These are phyloP conservation scores for Trypanosoma vivax DNA, from an alignment of 208 protist genomes.

Conservation along the genomic window DNA sequence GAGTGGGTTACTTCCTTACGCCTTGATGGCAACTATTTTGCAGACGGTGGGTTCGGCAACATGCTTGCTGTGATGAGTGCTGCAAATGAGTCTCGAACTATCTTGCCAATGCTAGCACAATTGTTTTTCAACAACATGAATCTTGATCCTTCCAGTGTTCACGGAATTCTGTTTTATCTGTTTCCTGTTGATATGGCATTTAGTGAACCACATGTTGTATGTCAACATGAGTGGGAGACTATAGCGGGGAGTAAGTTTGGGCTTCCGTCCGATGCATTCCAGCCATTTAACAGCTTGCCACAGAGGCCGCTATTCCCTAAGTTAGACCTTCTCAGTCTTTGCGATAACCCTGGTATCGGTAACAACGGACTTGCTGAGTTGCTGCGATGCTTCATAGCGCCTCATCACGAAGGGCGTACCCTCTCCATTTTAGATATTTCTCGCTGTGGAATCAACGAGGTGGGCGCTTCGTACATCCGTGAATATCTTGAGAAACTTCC, in stretches of 20 bases:
- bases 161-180: slow-evolving; percentile 57
- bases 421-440: slow-evolving; percentile 66
- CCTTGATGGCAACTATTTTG: slow-evolving; percentile 81
- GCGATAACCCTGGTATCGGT: slow-evolving; percentile 70
- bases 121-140: slow-evolving; percentile 85
- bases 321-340: slow-evolving; percentile 59
- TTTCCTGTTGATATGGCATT: slow-evolving; percentile 49
- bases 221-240: slow-evolving; percentile 11
- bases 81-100: slow-evolving; percentile 34
- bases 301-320: slow-evolving; percentile 55
- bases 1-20: slow-evolving; percentile 68
- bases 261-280: slow-evolving; percentile 29
- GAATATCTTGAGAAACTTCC: slow-evolving; percentile 50
- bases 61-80: slow-evolving; percentile 60
- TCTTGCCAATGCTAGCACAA: slow-evolving; percentile 58
- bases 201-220: slow-evolving; percentile 4
- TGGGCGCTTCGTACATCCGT: slow-evolving; percentile 20
- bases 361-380: slow-evolving; percentile 39
- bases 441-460: slow-evolving; percentile 48
- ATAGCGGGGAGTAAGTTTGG: slow-evolving; percentile 9
- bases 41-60: slow-evolving; percentile 59
- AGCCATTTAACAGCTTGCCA: slow-evolving; percentile 20
- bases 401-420: slow-evolving; percentile 37
- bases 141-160: slow-evolving; percentile 41
- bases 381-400: slow-evolving; percentile 50